These are phyloP conservation scores for Pseudisothecium myosuroides DNA, from an alignment of 225 moss, liverwort and hornwort species.

Conservation along the genomic window DNA sequence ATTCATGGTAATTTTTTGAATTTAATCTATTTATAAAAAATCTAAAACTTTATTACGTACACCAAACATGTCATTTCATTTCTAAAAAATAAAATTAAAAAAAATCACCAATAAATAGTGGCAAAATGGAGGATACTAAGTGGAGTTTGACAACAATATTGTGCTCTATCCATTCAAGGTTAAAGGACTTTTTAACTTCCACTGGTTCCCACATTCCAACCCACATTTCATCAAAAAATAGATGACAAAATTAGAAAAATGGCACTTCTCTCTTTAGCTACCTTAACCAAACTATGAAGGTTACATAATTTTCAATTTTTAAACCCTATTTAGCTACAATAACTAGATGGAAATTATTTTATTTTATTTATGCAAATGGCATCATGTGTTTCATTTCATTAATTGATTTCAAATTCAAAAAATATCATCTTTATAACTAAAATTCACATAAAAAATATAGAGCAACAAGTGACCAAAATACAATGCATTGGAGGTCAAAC, in stretches of 20 bases:
- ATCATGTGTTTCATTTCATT: neutral
- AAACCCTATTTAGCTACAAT: neutral
- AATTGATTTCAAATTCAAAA: neutral
- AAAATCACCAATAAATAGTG: fast-evolving
- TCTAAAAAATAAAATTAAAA: neutral
- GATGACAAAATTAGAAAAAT: neutral
- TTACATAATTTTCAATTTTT: neutral
- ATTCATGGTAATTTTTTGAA: neutral
- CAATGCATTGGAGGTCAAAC: too few relatives aligned
- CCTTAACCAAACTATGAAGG: neutral
- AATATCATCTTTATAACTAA: neutral
- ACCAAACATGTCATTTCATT: neutral
- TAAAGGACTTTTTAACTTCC: neutral
- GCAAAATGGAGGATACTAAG: neutral
- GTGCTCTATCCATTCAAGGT: neutral
- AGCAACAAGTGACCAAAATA: neutral
- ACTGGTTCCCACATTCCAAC: neutral
- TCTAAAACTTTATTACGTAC: neutral
- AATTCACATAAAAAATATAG: neutral
- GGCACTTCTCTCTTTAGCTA: fast-evolving
- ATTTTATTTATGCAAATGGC: neutral
- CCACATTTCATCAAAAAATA: neutral
- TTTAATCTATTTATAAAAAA: neutral
- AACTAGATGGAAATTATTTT: neutral
- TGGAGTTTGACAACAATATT: neutral